Conservation (phyloP, 257 asterid species). For the Nicotiana otophora region DNA sequence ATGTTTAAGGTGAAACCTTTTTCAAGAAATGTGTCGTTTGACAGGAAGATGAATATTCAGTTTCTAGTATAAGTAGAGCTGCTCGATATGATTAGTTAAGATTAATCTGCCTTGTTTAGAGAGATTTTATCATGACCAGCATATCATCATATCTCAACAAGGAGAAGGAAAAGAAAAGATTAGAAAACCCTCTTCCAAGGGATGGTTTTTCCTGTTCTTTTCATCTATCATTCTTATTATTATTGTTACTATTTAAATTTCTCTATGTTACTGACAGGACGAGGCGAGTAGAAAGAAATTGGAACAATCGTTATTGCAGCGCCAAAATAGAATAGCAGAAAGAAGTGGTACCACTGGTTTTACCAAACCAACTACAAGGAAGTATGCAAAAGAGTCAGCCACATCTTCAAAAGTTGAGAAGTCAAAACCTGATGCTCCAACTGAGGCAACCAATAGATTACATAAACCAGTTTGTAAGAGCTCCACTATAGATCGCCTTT, state of each 20-base stretch:
- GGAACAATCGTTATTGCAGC: slow-evolving; percentile 53
- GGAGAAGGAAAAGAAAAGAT: no score
- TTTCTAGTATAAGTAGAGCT: not conserved
- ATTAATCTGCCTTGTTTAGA: no score
- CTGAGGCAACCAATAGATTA: slow-evolving; percentile 30
- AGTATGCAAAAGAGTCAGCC: slow-evolving; percentile 28
- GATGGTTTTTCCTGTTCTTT: not conserved
- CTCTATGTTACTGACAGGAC: slow-evolving; percentile 35
- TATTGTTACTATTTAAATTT: not conserved
- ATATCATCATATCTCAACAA: no score
- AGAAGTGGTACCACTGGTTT: slow-evolving; percentile 52
- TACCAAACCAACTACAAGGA: slow-evolving; percentile 24
- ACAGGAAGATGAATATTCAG: not conserved
- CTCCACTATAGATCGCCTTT: slow-evolving; percentile 62
- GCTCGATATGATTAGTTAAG: not conserved
- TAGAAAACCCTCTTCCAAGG: not conserved
- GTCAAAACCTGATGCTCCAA: slow-evolving; percentile 23
- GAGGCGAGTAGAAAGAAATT: slow-evolving; percentile 62
- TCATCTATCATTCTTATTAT: not conserved
- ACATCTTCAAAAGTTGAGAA: slow-evolving; percentile 30
- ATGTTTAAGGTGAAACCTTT: not conserved
- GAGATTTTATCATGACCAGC: no score
- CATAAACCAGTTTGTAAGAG: slow-evolving; percentile 42
- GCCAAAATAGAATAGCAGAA: slow-evolving; percentile 79
- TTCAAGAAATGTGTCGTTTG: not conserved